Evolutionary conservation across 1,284 basidiomycete species (phyloP), one percentile per base, ranked within the genome.

Genomic region (Pseudozyma flocculosa): DNA sequence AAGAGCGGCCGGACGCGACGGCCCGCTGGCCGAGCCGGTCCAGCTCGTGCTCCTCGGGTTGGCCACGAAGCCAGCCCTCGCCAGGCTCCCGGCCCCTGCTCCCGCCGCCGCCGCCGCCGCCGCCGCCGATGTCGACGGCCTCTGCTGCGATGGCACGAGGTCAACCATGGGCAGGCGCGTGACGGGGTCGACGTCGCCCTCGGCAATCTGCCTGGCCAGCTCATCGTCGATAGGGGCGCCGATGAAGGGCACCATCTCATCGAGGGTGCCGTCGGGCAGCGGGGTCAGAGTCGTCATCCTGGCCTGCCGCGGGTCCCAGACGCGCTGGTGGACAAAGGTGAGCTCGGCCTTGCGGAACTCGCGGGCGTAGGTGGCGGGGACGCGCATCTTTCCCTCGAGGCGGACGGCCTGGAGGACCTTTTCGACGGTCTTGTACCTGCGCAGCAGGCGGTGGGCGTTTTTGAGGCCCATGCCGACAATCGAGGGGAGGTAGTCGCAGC

Each of bases 251-350:
- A 76, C 37, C 43, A 66, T 51, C 1, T 62, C 59, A 11, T 66
- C 61, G 14, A 45, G 39, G 17, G 54, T 60, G 13, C 64, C 72
- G 1, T 61, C 58, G 5, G 73, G 70, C n/a, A 72, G 48, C 26
- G 72, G 71, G 7, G 61, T 64, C 17, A 77, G 52, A 9, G 70
- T 74, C 8, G 63, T 54, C 32, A 76, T 23, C 40, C 61, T 54
- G 9, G 46, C 17, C 13, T 41, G 41, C 7, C 54, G 52, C 5
- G 94, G 92, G 78, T 91, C 88, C 76, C 88, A 98, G 40, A 98
- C 92, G 43, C 92, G 83, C 77, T 98, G 95, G 78, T 97, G 87
- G 43, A 92, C 80, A 78, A 98, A 99, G 26, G 92, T 94, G 58
- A 88, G 87, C 78, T 98, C 93, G 9, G 95, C 93, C 19, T 78